Base-by-base conservation (phyloP, 1,284 basidiomycete species). In the Cystobasidium sp. region DNA sequence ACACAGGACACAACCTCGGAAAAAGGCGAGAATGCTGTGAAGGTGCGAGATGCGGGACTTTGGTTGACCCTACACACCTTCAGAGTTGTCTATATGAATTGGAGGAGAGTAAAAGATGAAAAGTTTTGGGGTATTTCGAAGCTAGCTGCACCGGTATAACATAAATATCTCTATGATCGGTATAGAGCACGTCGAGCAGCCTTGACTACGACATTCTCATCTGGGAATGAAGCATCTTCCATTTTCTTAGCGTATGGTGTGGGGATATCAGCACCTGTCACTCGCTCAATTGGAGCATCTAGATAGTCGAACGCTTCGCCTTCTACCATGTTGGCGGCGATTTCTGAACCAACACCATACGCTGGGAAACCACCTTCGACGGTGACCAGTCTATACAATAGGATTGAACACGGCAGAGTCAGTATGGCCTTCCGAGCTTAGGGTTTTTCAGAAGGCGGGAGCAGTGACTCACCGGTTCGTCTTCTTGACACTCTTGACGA, bases 321-420 rank as follows among this genome's bases (percentile, higher is more conserved):
- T 87, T 99, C 96, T 77, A 95, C 81, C 75, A 83, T 80, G 52
- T 82, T 81, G 46, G 78, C 78, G 8, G 76, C 75, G 61, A 99
- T 97, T 85, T 99, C 97, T 80, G 93, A 94, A 77, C 96, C 96
- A 72, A 99, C 94, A 85, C 97, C 94, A 83, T 98, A 99, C 63
- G 88, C 90, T 61, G 97, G 97, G 93, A 97, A 99, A 68, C 97
- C 97, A 84, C 94, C 94, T 85, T 99, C 97, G 75, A 95, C 94
- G 71, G 92, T 93, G 75, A 99, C 86, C 76, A 99, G 87, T 77
- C 91, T 92, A 75, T 65, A 74, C 16, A 10, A 18, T 14, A 18
- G 31, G 1, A 12, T 24, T 41, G 31, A 43, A 39, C 39, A 43
- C 16, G 8, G 18, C 20, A 67, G 24, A 22, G 12, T 18, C 55